Base-by-base conservation (phyloP, 768 basidiomycete species). In the Royoungia palumana region DNA sequence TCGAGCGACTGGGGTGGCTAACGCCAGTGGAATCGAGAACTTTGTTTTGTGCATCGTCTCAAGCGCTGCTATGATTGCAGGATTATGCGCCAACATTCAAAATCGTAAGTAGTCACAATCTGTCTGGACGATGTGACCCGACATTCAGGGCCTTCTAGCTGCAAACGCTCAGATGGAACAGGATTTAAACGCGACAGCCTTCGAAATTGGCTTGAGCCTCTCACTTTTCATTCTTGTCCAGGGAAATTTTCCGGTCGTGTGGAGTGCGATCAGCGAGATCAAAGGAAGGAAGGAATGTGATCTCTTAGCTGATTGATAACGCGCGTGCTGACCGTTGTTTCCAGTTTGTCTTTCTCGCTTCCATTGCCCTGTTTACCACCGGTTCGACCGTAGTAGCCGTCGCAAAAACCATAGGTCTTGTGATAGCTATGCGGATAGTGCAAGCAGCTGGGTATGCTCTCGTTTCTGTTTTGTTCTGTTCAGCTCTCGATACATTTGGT, bases 221-320 rank as follows among this genome's bases (percentile, higher is more conserved):
- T 85, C 88, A 0, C 51, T 89, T 12, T 91, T 83, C 64, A 86
- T 90, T 44, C 70, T 85, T 3, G 54, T 84, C 4, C 90, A 91
- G 65, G 89, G 89, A 1, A 62, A 70, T 12, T 60, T 81, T 16
- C 49, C 63, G 5, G 4, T 68, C 5, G 1, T 84, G 21, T 66
- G 66, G 63, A 66, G 63, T 45, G 46, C 44, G 12, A 12, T 59
- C 28, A 58, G 60, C 14, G 30, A 32, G 30, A 32, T 32, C 30
- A 32, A 32, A 32, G 30, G 30, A 32, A 32, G 30, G 30, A 32
- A 32, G 30, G 30, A 13, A 32, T n/a, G n/a, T n/a, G 13, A 13
- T 6, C 14, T 3, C 14, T 3, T 4, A 13, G 14, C 30, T 32
- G 13, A 13, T 5, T 14, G 30, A 6, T 2, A 6, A 9, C 14